Percentiles rank a stretch among this genome's conserved stretches.
phyloP scores from a whole-genome alignment of 2,329 filamentous ascomycete genomes.

The Neophaeococcomyces mojaviensis region DNA sequence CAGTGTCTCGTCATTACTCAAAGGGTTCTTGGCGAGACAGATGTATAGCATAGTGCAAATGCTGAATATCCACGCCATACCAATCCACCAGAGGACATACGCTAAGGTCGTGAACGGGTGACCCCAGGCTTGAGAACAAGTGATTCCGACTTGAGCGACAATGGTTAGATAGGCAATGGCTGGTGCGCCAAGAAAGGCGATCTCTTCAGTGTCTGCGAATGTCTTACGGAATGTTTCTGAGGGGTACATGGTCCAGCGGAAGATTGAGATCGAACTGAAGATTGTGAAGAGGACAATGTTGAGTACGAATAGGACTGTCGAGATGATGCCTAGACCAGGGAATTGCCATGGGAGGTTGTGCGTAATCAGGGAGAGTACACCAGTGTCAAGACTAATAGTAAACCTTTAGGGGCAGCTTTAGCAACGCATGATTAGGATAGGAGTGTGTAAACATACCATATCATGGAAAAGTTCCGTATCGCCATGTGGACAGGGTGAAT shows the following conservation, averaged over 20 bases:
- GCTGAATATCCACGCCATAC: conserved; percentile 19
- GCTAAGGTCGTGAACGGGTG: conserved; percentile 25
- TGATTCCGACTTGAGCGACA: conserved; percentile 26
- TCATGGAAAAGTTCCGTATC: too few species aligned
- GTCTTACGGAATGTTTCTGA: conserved; percentile 26
- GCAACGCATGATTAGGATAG: too few species aligned
- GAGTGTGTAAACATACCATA: too few species aligned
- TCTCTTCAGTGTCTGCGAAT: conserved; percentile 28
- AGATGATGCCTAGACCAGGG: conserved; percentile 30
- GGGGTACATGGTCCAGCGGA: conserved; percentile 28
- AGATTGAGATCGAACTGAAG: conserved; percentile 27
- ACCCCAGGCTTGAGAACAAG: conserved; percentile 39
- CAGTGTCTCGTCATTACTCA: conserved; percentile 30
- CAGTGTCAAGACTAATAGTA: conserved; percentile 17
- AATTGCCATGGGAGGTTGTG: conserved; percentile 32
- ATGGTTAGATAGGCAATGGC: conserved; percentile 27
- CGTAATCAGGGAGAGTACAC: conserved; percentile 13
- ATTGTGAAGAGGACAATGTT: conserved; percentile 29
- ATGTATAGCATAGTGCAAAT: conserved; percentile 27
- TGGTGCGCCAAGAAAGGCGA: conserved; percentile 33
- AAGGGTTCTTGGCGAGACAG: conserved; percentile 24
- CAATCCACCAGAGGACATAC: conserved; percentile 39
- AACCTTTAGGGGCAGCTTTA: too few species aligned
- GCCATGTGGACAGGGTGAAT: too few species aligned
- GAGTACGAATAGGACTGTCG: conserved; percentile 34